Evolutionary conservation across 208 protist genomes (phyloP).

Genomic region (Herpetomonas muscarum): DNA sequence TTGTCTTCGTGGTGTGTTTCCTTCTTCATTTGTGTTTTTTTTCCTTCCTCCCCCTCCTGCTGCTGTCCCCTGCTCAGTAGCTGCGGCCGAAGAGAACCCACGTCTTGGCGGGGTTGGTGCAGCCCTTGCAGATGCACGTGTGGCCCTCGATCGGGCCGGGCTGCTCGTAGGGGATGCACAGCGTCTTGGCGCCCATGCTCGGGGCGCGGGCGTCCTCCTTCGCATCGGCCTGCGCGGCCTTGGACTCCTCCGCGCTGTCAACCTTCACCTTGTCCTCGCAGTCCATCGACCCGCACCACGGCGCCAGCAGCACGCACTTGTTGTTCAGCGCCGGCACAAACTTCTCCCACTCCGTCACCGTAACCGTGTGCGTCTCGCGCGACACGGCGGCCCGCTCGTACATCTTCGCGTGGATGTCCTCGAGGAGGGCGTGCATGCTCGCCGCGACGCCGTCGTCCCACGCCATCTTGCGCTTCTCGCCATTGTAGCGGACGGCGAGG

Average conservation of each 20-base stretch:
- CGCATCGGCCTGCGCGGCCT: slow-evolving; percentile 44
- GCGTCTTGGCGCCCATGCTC: slow-evolving; percentile 95
- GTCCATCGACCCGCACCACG: slow-evolving; percentile 87
- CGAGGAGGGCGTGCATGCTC: slow-evolving; percentile 52
- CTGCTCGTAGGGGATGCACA: slow-evolving; percentile 96
- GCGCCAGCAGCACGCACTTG: slow-evolving; percentile 83
- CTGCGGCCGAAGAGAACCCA: slow-evolving; percentile 88
- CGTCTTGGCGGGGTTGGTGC: slow-evolving; percentile 48
- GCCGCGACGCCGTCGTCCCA: slow-evolving; percentile 42
- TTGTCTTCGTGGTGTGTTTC: too few relatives aligned
- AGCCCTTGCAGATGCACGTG: slow-evolving; percentile 90
- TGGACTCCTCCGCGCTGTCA: slow-evolving; percentile 83
- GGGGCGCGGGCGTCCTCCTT: slow-evolving; percentile 83
- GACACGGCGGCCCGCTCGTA: slow-evolving; percentile 48
- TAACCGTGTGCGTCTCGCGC: slow-evolving; percentile 48
- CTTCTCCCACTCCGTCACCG: slow-evolving; percentile 82
- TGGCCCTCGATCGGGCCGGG: slow-evolving; percentile 61
- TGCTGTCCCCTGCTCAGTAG: slow-evolving; percentile 45
- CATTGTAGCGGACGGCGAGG: slow-evolving; percentile 63
- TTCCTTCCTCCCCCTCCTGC: background rate
- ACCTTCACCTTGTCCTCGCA: slow-evolving; percentile 96
- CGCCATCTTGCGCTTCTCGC: slow-evolving; percentile 51
- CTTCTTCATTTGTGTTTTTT: slow-evolving; percentile 8
- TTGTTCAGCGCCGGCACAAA: slow-evolving; percentile 91
- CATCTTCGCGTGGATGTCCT: slow-evolving; percentile 92